These are phyloP conservation scores for Paralagenidium karlingii DNA, from an alignment of 352 stramenopile species.

Conservation along the genomic window DNA sequence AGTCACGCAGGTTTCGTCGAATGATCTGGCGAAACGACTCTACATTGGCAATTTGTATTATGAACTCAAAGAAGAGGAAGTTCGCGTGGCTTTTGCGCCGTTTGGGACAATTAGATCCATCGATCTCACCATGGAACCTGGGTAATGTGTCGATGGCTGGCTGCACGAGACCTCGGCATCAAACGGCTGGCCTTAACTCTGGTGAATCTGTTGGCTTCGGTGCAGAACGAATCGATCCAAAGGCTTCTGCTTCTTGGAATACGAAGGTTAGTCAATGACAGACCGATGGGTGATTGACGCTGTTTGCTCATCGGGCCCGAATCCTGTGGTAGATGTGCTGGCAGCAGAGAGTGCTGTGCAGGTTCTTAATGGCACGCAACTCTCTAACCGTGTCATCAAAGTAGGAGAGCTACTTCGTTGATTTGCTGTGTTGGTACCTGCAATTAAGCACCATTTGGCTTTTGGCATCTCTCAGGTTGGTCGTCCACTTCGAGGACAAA, in stretches of 20 bases:
- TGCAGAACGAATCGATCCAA: constrained; percentile 48
- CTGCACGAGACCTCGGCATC: background rate
- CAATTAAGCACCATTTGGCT: background rate
- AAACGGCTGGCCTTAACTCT: background rate
- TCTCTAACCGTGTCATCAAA: constrained; percentile 50
- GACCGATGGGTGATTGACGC: background rate
- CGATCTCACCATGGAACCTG: constrained; percentile 63
- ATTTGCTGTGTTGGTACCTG: too few species aligned
- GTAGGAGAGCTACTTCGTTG: constrained; percentile 13
- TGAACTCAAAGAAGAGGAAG: constrained; percentile 69
- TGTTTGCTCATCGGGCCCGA: too few species aligned
- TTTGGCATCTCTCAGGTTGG: constrained; percentile 24
- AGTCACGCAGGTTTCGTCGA: constrained; percentile 24
- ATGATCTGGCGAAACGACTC: constrained; percentile 51
- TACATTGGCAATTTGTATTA: constrained; percentile 79
- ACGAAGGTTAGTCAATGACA: constrained; percentile 20
- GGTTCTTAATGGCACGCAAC: constrained; percentile 46
- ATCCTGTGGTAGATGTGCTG: constrained; percentile 53
- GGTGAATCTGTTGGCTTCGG: constrained; percentile 1
- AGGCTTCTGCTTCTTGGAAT: constrained; percentile 75
- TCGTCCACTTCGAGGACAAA: constrained; percentile 58
- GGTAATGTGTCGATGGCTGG: constrained; percentile 13
- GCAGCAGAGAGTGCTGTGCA: constrained; percentile 66
- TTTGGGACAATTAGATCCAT: constrained; percentile 63
- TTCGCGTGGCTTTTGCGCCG: constrained; percentile 44